phyloP scores from a whole-genome alignment of 108 stramenopile species.

The Nitzschia sp. region DNA sequence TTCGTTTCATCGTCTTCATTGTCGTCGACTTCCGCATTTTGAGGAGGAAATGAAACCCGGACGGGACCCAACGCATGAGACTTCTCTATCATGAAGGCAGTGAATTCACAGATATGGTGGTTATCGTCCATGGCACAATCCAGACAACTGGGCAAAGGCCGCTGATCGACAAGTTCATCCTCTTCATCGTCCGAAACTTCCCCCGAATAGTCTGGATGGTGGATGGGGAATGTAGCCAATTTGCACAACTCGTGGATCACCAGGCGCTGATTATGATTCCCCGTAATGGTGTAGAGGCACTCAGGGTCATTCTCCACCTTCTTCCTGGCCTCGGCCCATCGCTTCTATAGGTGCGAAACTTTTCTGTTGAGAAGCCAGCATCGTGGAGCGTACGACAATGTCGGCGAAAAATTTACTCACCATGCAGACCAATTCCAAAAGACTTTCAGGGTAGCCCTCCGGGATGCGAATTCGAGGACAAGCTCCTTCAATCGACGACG shows the following conservation, averaged over 20 bases:
- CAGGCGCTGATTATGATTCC: conserved; percentile 14
- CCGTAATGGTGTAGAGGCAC: conserved; percentile 12
- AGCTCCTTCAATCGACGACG: not conserved
- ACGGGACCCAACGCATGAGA: conserved; percentile 21
- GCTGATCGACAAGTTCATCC: conserved; percentile 11
- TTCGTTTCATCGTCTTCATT: conserved; percentile 9
- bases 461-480: not conserved
- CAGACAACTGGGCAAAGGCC: not conserved
- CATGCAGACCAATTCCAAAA: conserved; percentile 3
- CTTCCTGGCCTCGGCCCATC: conserved; percentile 18
- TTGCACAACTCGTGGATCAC: conserved; percentile 36
- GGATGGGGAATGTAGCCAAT: not conserved
- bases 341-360: conserved; percentile 6
- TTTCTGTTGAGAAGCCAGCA: not conserved
- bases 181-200: conserved; percentile 38
- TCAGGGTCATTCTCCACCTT: conserved; percentile 11
- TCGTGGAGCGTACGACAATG: too few relatives aligned
- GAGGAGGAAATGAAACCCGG: conserved; percentile 1
- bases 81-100: conserved; percentile 23
- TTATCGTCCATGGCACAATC: not conserved
- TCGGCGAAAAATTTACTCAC: conserved; percentile 10
- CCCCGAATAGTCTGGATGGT: conserved; percentile 2
- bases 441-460: not conserved
- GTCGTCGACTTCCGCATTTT: conserved; percentile 1
- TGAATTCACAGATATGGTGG: not conserved